phyloP scores from a whole-genome alignment of 345 rosid species.

The Gossypium thurberi region DNA sequence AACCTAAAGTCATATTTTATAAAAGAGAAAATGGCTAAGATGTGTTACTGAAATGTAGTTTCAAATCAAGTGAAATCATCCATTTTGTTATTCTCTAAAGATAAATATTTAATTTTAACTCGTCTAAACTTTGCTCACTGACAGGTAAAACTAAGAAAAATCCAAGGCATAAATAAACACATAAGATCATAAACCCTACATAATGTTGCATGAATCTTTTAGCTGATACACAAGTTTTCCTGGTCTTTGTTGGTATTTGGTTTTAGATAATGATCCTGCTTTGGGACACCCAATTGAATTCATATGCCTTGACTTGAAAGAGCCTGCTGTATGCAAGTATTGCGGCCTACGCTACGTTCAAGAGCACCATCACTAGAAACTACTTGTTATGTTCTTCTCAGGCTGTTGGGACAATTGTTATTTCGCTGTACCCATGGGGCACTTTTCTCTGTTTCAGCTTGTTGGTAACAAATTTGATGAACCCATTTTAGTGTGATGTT shows the following conservation, averaged over 20 bases:
- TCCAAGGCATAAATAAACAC: background rate
- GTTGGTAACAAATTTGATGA: background rate
- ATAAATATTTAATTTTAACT: background rate
- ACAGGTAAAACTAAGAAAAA: background rate
- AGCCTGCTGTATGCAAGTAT: conserved; percentile 94
- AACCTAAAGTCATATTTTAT: background rate
- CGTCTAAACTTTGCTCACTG: background rate
- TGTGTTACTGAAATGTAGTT: background rate
- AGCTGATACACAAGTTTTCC: background rate
- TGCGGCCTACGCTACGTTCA: conserved; percentile 90
- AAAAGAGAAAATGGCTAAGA: background rate
- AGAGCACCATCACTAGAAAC: conserved; percentile 77
- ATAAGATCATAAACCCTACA: background rate
- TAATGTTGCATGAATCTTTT: background rate
- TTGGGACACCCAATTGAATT: conserved; percentile 97
- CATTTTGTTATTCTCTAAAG: background rate
- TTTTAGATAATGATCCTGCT: conserved; percentile 67
- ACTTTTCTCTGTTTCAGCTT: background rate
- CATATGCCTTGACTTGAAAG: conserved; percentile 83
- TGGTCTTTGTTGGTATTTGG: background rate
- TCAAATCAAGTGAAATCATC: background rate
- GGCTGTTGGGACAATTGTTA: background rate
- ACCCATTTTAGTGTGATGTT: background rate
- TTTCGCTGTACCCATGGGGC: background rate
- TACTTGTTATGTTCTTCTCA: background rate